Evolutionary conservation across 2,329 filamentous ascomycete genomes (phyloP).

Genomic region (Pseudocercospora fijiensis): DNA sequence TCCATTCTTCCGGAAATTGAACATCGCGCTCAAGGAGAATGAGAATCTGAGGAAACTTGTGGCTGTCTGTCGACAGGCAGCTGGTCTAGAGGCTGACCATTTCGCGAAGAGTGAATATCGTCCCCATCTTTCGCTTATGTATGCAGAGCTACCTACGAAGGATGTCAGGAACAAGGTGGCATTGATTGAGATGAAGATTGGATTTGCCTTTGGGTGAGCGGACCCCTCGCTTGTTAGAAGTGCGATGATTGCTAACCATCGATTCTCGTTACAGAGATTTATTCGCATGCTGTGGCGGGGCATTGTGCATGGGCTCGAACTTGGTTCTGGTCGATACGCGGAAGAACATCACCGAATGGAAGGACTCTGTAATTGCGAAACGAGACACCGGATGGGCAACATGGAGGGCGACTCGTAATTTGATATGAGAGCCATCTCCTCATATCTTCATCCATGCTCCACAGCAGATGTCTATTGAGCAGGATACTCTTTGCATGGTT

Average conservation of each 20-base stretch:
- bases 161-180: constrained; percentile 26
- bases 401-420: constrained; percentile 27
- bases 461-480: neutral
- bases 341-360: constrained; percentile 24
- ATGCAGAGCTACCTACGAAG: constrained; percentile 26
- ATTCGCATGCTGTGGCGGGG: constrained; percentile 31
- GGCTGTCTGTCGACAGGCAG: constrained; percentile 14
- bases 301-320: constrained; percentile 28
- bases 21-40: constrained; percentile 26
- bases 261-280: constrained; percentile 15
- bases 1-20: constrained; percentile 27
- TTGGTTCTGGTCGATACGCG: constrained; percentile 31
- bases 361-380: constrained; percentile 21
- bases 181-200: constrained; percentile 31
- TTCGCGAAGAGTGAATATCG: constrained; percentile 25
- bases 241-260: neutral
- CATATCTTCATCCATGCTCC: neutral
- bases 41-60: constrained; percentile 22
- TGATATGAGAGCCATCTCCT: constrained; percentile 18
- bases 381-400: constrained; percentile 26
- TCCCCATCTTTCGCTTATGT: constrained; percentile 28
- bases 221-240: neutral
- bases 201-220: constrained; percentile 26
- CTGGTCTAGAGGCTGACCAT: constrained; percentile 13
- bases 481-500: neutral